Percentiles rank a stretch among this genome's conserved stretches.
phyloP scores from a whole-genome alignment of 1,284 basidiomycete species.

The Phellinidium pouzarii region DNA sequence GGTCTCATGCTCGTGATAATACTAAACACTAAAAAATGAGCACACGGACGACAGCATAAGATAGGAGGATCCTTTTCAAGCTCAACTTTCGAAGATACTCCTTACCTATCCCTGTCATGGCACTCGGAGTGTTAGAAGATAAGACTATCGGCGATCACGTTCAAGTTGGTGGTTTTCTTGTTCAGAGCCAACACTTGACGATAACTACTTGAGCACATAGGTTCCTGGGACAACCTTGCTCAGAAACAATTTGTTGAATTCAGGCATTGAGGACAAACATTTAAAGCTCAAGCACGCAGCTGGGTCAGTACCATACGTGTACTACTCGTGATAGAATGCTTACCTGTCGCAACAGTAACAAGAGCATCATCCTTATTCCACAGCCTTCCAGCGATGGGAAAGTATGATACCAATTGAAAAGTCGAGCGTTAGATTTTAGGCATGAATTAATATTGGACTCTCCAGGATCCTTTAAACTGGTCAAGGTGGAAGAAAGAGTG shows the following conservation, averaged over 20 bases:
- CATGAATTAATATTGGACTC: too few species aligned
- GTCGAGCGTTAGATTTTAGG: too few species aligned
- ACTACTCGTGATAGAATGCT: too few species aligned
- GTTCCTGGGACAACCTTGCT: constrained; percentile 17
- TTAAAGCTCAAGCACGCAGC: not conserved
- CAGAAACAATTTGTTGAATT: not conserved
- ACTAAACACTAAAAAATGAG: too few species aligned
- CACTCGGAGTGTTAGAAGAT: constrained; percentile 14
- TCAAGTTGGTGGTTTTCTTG: not conserved
- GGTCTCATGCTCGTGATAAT: too few species aligned
- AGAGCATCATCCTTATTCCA: constrained; percentile 12
- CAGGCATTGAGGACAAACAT: not conserved
- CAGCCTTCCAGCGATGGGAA: constrained; percentile 15
- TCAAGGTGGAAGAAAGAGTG: constrained; percentile 14
- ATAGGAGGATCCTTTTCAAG: not conserved
- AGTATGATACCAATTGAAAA: too few species aligned
- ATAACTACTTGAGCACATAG: not conserved
- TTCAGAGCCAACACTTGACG: not conserved
- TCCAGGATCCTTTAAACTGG: constrained; percentile 18
- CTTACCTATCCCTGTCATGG: constrained; percentile 3
- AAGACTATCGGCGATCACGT: constrained; percentile 12
- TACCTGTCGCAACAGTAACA: not conserved
- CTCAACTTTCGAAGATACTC: not conserved
- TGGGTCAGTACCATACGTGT: constrained; percentile 1
- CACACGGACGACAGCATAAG: not conserved